Evolutionary conservation across 2,329 filamentous ascomycete species (phyloP), one percentile per base, ranked within the genome.

Genomic region (Penicillium sp.): DNA sequence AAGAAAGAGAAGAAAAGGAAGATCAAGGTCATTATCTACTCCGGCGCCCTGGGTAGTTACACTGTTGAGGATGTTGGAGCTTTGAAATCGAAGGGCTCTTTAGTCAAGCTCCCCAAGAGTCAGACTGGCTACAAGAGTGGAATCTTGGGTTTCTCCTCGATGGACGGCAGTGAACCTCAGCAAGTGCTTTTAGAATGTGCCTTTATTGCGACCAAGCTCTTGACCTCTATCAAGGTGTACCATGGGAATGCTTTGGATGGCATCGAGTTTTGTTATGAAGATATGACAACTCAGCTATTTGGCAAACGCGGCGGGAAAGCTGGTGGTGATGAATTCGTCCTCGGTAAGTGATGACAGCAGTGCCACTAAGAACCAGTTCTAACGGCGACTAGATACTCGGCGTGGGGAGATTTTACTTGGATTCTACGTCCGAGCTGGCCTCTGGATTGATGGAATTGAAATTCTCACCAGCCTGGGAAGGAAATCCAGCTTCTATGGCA

Each of bases 221-320:
- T 98, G 61, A 88, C 86, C 1, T 85, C 85, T 5, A 83, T 97
- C 55, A 84, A 86, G 58, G 81, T 96, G 14, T 96, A 92, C 69
- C 88, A 92, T 66, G 92, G 90, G 2, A 79, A 81, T 57, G 88
- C 88, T 4, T 71, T 98, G 13, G 89, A 96, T 71, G 95, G 95
- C 0, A 75, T 99, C 21, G 93, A 98, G 72, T 98, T 99, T 74
- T 82, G 90, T 58, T 98, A 96, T 70, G 93, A 98, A 68, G 92
- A 98, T 72, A 83, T 85, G 16, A 89, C 90, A 1, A 89, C 82
- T 54, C 92, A 97, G 71, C 74, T 97, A 3, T 96, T 99, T 78
- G 95, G 95, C 42, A 93, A 91, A 69, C 82, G 84, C 54, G 89
- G 89, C 13, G 90, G 88, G 8, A 88, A 88, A 61, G 77, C 83